A percentile compares a stretch with the other conserved stretches of the same genome.
These are phyloP conservation scores for Fraxinus velutina DNA, from an alignment of 305 asterid species.

Conservation along the genomic window DNA sequence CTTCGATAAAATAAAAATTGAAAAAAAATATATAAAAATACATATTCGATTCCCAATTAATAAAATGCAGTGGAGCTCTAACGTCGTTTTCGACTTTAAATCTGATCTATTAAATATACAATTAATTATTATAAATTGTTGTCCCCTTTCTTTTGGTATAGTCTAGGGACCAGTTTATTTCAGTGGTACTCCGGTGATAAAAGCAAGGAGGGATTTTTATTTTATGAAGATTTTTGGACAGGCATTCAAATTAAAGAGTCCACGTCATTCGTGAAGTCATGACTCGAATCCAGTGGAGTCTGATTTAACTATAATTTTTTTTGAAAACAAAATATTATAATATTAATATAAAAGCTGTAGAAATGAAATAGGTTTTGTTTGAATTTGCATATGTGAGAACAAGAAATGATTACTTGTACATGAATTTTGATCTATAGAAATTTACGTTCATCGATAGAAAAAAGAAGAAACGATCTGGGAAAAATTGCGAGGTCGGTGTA, in stretches of 20 bases:
- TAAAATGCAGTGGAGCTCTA: neutral
- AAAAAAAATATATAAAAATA: no score
- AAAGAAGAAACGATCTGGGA: conserved; percentile 6
- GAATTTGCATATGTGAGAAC: conserved; percentile 22
- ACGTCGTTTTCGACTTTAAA: neutral
- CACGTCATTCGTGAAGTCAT: no score
- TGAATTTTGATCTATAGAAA: no score
- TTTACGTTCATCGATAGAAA: no score
- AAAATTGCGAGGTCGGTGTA: conserved; percentile 14
- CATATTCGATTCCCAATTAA: neutral
- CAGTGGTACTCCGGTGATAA: neutral
- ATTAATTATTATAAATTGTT: no score
- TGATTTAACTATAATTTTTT: no score
- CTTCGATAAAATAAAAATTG: neutral
- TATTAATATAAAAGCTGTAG: neutral
- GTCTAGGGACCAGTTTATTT: neutral
- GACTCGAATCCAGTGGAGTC: no score
- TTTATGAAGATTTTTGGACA: neutral
- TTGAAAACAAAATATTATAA: no score
- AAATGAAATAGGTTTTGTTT: conserved; percentile 21
- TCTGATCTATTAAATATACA: neutral
- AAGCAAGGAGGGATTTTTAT: neutral
- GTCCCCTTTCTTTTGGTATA: neutral
- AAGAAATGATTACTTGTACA: conserved; percentile 22
- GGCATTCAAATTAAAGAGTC: neutral